Conservation (phyloP, 1,139 yeast genomes). For the Hanseniaspora uvarum region DNA sequence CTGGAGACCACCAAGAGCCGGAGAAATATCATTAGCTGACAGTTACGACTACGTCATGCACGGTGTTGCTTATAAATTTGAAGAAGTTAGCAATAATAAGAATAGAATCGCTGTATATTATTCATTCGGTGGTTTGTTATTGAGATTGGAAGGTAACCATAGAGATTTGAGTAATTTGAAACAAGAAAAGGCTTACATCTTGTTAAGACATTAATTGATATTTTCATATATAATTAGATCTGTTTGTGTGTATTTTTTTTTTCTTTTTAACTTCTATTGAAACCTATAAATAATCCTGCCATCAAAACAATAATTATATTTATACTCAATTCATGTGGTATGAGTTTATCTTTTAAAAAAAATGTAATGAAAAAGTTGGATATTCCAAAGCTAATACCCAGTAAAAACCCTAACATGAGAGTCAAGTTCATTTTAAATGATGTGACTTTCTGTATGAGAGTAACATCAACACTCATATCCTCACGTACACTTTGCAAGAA, state of each 20-base stretch:
- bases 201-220: constrained; percentile 56
- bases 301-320: constrained; percentile 53
- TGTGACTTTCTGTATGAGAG: constrained; percentile 30
- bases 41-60: constrained; percentile 98
- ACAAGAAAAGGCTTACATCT: constrained; percentile 85
- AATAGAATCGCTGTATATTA: constrained; percentile 77
- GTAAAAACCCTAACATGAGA: constrained; percentile 48
- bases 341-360: constrained; percentile 34
- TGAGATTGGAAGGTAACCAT: constrained; percentile 92
- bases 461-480: constrained; percentile 26
- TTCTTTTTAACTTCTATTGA: constrained; percentile 38
- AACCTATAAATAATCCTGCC: constrained; percentile 48
- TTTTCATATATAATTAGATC: constrained; percentile 4
- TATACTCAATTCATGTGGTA: constrained; percentile 51
- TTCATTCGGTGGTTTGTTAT: constrained; percentile 88
- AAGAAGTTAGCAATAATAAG: constrained; percentile 49
- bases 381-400: constrained; percentile 58
- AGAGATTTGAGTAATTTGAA: constrained; percentile 78
- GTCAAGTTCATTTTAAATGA: constrained; percentile 39
- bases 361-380: constrained; percentile 45
- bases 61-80: constrained; percentile 95
- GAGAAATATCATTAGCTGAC: constrained; percentile 80
- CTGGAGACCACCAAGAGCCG: constrained; percentile 87
- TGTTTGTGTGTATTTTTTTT: too few species aligned
- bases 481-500: constrained; percentile 75